Percentiles rank a stretch among this genome's conserved stretches.
phyloP scores from a whole-genome alignment of 371 early-diverging fungal genomes.

The Mucor velutinosus region DNA sequence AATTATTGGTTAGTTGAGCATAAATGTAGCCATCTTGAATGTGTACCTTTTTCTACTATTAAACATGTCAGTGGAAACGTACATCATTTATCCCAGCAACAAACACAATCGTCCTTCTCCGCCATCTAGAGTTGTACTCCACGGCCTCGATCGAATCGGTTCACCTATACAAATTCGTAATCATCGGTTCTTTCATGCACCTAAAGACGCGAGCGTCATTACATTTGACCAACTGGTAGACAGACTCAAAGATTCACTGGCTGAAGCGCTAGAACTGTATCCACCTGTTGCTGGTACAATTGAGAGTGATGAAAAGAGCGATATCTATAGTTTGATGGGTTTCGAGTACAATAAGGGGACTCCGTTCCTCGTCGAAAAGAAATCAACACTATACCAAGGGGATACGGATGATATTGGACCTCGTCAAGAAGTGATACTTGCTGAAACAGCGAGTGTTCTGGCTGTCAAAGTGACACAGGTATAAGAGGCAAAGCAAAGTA shows the following conservation, averaged over 20 bases:
- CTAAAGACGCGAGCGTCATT: background rate
- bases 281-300: constrained; percentile 39
- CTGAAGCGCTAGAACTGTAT: constrained; percentile 46
- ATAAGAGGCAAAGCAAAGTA: background rate
- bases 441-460: constrained; percentile 25
- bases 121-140: constrained; percentile 29
- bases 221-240: constrained; percentile 22
- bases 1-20: too few species aligned
- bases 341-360: constrained; percentile 23
- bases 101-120: constrained; percentile 33
- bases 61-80: constrained; percentile 29
- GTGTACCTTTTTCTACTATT: too few species aligned
- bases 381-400: constrained; percentile 29
- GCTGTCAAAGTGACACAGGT: constrained; percentile 48
- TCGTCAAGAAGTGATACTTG: constrained; percentile 21
- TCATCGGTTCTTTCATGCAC: constrained; percentile 35
- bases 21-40: too few species aligned
- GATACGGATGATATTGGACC: constrained; percentile 40
- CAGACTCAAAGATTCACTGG: constrained; percentile 34
- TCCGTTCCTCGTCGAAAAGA: constrained; percentile 42
- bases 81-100: constrained; percentile 32
- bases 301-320: constrained; percentile 20
- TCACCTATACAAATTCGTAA: constrained; percentile 45
- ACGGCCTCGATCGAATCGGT: constrained; percentile 36
- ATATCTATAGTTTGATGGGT: constrained; percentile 24